A percentile compares a stretch with the other conserved stretches of the same genome.
Evolutionary conservation across 2,329 filamentous ascomycete species (phyloP).

Genomic region (Aureobasidium mangrovei): DNA sequence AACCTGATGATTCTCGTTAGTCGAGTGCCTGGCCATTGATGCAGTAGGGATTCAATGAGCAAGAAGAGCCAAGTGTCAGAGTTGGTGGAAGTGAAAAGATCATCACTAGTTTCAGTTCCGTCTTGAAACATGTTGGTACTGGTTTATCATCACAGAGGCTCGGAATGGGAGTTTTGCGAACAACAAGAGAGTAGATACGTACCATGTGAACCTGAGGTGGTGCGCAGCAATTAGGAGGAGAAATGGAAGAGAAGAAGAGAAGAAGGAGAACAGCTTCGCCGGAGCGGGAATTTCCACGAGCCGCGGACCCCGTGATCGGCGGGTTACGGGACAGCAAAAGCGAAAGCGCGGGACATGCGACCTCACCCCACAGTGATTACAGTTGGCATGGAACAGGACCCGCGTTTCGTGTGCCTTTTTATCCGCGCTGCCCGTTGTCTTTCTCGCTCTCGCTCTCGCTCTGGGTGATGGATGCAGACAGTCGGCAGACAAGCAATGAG

Average conservation of each 20-base stretch:
- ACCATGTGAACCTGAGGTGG: background rate
- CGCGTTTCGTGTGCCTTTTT: background rate
- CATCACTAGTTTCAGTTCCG: conserved; percentile 16
- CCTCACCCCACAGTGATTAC: background rate
- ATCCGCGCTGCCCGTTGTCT: background rate
- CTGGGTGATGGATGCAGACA: too few species aligned
- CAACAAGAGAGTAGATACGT: background rate
- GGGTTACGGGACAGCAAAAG: background rate
- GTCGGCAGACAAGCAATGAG: too few species aligned
- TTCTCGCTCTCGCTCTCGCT: background rate
- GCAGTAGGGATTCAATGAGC: too few species aligned
- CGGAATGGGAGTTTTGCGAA: background rate
- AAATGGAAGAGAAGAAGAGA: background rate
- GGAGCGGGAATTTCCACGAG: background rate
- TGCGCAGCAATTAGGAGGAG: background rate
- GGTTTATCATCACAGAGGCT: conserved; percentile 15
- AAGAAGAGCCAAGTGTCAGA: background rate
- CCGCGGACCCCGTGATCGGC: background rate
- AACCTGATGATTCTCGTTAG: too few species aligned
- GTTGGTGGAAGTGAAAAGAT: conserved; percentile 11
- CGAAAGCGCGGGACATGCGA: background rate
- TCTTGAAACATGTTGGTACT: conserved; percentile 18
- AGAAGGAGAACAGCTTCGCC: background rate
- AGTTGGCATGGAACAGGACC: too few species aligned
- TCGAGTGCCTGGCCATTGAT: too few species aligned